These are phyloP conservation scores for Fusarium poae DNA, from an alignment of 2,329 filamentous ascomycete genomes.

Conservation along the genomic window DNA sequence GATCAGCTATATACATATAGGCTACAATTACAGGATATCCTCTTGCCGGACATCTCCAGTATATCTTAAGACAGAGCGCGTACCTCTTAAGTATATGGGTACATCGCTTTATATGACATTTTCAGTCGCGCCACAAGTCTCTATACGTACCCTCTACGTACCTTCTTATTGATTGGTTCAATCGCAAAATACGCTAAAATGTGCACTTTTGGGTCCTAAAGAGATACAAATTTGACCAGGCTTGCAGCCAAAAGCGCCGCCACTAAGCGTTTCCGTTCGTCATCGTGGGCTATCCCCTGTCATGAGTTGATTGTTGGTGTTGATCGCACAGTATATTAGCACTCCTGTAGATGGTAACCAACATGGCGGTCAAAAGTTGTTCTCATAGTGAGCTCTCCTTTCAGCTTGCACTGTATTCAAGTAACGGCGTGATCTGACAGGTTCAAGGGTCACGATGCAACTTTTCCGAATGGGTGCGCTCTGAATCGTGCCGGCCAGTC, in stretches of 20 bases:
- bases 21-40: too few species aligned
- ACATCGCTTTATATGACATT: too few species aligned
- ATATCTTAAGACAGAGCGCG: too few species aligned
- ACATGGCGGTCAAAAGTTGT: constrained; percentile 37
- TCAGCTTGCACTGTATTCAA: constrained; percentile 41
- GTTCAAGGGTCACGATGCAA: constrained; percentile 41
- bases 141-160: too few species aligned
- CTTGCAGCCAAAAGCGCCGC: constrained; percentile 32
- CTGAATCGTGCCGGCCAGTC: constrained; percentile 45
- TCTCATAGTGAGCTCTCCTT: constrained; percentile 23
- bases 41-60: too few species aligned
- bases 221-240: constrained; percentile 7
- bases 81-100: too few species aligned
- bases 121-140: too few species aligned
- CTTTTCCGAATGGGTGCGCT: constrained; percentile 33
- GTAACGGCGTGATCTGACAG: constrained; percentile 22
- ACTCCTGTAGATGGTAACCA: constrained; percentile 7
- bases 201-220: too few species aligned
- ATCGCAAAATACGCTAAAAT: too few species aligned
- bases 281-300: constrained; percentile 26
- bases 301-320: constrained; percentile 19
- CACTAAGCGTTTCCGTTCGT: constrained; percentile 28
- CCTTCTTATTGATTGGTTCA: too few species aligned
- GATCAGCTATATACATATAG: too few species aligned
- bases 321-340: constrained; percentile 19